Base-by-base conservation (phyloP, 2,329 filamentous ascomycete species). In the Alternaria incomplexa region DNA sequence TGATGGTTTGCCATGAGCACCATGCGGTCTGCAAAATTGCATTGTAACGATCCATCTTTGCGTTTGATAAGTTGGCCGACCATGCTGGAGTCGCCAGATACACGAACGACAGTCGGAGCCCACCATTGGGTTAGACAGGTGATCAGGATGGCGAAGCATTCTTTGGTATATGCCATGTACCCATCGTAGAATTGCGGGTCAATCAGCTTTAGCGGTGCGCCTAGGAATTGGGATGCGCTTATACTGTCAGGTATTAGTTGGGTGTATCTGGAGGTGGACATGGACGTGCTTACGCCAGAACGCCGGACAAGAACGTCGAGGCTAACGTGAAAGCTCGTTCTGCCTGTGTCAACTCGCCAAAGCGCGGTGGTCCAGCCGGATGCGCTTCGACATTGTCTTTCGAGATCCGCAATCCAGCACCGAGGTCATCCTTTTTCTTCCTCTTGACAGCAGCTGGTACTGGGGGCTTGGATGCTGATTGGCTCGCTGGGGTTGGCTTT, bases 141-240 rank as follows among this genome's bases (percentile, higher is more conserved):
- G 66, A 90, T 89, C 47, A 93, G 82, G 15, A 96, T 85, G 40
- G 91, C 92, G 78, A 96, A 96, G 2, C 88, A 92, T 74, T 92
- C 88, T 80, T 97, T 97, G 11, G 93, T 96, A 78, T 93, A 87
- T 44, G 92, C 89, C 88, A 97, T 96, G 81, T 93, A 96, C 65
- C 90, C 87, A 80, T 96, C 91, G 83, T 93, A 97, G 74, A 91
- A 87, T 48, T 93, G 89, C 61, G 88, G 88, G 77, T 93, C 91
- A 73, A 93, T 83, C 64, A 89, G 86, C 77, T 96, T 96, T 51
- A 97, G 81, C 3, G 92, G 92, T 1, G 88, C 81, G 32, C 93
- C 93, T 61, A 96, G 82, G 65, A 93, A 85, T 74, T 97, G 93
- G 7, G 92, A 93, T 17, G 87, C 78, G 70, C 88, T 87, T 73